Conservation (phyloP, 2,329 filamentous ascomycete species). For the Zelopaecilomyces penicillatus region DNA sequence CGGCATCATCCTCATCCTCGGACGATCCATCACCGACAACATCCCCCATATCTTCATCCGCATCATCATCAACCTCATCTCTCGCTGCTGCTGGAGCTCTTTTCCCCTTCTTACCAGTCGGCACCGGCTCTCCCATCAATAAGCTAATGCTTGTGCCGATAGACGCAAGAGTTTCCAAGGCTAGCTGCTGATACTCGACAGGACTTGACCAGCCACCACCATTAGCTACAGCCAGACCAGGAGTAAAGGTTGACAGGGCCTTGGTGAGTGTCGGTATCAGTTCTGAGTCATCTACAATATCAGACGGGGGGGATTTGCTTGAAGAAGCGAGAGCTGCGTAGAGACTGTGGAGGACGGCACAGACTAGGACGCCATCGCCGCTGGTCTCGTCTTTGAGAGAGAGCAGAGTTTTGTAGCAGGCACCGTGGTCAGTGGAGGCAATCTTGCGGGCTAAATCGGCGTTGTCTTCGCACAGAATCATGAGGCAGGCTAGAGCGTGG, state of each 20-base stretch:
- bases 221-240: constrained; percentile 18
- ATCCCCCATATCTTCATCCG: constrained; percentile 26
- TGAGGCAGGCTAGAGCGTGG: constrained; percentile 46
- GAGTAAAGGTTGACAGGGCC: constrained; percentile 19
- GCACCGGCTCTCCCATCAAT: constrained; percentile 30
- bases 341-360: constrained; percentile 54
- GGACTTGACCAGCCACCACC: constrained; percentile 32
- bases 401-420: constrained; percentile 41
- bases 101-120: background rate
- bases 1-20: constrained; percentile 26
- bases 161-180: constrained; percentile 54
- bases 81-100: constrained; percentile 25
- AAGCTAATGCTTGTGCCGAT: constrained; percentile 53
- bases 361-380: constrained; percentile 46
- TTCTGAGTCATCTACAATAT: constrained; percentile 24
- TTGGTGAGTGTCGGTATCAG: constrained; percentile 30
- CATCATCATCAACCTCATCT: constrained; percentile 26
- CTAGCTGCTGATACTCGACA: constrained; percentile 42
- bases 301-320: constrained; percentile 13
- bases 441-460: constrained; percentile 42
- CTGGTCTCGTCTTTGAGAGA: constrained; percentile 39
- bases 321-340: constrained; percentile 35
- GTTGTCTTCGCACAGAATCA: constrained; percentile 54
- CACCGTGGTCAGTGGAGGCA: constrained; percentile 37
- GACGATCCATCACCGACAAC: constrained; percentile 26